Evolutionary conservation across 208 protist genomes (phyloP).

Genomic region (Trypanosoma rangeli): DNA sequence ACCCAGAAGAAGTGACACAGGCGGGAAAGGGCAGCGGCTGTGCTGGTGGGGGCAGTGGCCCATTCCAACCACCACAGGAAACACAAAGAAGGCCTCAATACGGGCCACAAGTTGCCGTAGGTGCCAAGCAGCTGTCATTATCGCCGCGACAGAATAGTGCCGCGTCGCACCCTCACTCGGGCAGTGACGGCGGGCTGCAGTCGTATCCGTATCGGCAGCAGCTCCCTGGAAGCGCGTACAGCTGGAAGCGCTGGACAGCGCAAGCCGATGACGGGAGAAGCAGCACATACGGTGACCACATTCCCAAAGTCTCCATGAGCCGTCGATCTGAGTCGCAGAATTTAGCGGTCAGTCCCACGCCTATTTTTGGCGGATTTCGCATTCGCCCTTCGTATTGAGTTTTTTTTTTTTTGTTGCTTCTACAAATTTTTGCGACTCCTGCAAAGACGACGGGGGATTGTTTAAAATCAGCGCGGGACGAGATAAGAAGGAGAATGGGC

Average conservation of each 20-base stretch:
- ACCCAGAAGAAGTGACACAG: background rate
- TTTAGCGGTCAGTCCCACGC: constrained; percentile 12
- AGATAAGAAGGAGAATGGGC: too few species aligned
- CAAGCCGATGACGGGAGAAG: background rate
- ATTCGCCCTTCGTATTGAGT: constrained; percentile 16
- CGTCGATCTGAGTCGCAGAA: constrained; percentile 16
- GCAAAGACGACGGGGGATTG: too few species aligned
- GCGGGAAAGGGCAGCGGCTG: background rate
- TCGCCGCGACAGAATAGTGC: background rate
- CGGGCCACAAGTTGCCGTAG: background rate
- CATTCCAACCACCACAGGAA: background rate
- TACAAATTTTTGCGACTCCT: background rate
- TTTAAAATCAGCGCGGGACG: too few species aligned
- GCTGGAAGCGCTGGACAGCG: background rate
- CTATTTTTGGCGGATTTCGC: constrained; percentile 30
- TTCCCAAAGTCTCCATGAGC: constrained; percentile 6
- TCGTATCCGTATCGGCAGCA: background rate
- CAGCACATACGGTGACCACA: constrained; percentile 14
- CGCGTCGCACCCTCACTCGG: background rate
- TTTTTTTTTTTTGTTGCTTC: constrained; percentile 3
- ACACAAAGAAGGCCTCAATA: background rate
- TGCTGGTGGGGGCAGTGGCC: background rate
- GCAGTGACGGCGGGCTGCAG: background rate
- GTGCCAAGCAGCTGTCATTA: background rate
- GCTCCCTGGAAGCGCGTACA: background rate